A percentile compares a stretch with the other conserved stretches of the same genome.
Evolutionary conservation across 1,139 yeast species (phyloP).

Genomic region (Hyphopichia burtonii): DNA sequence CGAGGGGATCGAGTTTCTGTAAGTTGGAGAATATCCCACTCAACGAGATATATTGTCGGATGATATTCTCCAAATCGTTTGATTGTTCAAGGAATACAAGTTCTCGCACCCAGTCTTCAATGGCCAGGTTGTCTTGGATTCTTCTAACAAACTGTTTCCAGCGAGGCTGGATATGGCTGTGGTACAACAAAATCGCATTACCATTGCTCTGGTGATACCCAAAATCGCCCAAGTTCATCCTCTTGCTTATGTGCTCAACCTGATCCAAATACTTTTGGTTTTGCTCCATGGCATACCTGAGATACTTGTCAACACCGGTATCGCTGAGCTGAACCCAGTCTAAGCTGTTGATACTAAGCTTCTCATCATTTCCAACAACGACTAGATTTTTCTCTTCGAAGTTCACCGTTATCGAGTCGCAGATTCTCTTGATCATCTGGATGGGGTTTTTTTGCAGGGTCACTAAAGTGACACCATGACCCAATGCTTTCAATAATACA

Average conservation of each 20-base stretch:
- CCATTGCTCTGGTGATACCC: conserved; percentile 42
- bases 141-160: conserved; percentile 20
- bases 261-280: conserved; percentile 15
- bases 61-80: not conserved
- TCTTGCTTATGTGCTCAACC: conserved; percentile 31
- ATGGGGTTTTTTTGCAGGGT: no score
- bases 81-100: not conserved
- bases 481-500: no score
- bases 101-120: not conserved
- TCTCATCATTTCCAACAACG: no score
- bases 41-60: not conserved
- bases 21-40: not conserved
- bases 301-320: not conserved
- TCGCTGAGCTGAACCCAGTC: not conserved
- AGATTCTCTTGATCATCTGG: no score
- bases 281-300: not conserved
- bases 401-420: no score
- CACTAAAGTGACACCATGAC: no score
- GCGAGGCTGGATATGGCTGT: conserved; percentile 22
- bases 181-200: conserved; percentile 38
- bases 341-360: no score
- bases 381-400: no score
- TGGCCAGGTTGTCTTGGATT: not conserved
- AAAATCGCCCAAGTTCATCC: conserved; percentile 31
- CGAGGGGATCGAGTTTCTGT: not conserved